Evolutionary conservation across 225 moss, liverwort and hornwort genomes (phyloP).

Genomic region (Pseudisothecium myosuroides): DNA sequence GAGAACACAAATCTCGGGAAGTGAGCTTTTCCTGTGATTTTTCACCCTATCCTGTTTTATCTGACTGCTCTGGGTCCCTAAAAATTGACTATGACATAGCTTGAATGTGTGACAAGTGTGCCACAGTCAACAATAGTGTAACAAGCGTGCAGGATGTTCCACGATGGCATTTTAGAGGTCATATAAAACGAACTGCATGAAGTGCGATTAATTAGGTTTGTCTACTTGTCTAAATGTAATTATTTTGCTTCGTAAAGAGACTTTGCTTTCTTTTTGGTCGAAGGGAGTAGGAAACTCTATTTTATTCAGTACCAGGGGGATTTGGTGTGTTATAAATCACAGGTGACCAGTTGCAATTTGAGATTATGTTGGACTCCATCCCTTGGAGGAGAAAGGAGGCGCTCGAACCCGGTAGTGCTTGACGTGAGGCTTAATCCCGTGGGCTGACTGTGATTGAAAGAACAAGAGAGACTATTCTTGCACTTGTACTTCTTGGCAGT

Average conservation of each 20-base stretch:
- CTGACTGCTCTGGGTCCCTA: not conserved
- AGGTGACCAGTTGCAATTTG: not conserved
- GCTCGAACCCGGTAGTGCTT: not conserved
- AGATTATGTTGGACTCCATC: not conserved
- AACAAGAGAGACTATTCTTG: not conserved
- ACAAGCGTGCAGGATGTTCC: not conserved
- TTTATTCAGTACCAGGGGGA: not conserved
- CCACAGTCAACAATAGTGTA: not conserved
- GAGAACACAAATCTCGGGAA: not conserved
- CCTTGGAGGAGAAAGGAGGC: not conserved
- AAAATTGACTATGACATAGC: not conserved
- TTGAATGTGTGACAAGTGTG: not conserved
- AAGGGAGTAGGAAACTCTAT: not conserved
- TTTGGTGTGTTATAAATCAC: not conserved
- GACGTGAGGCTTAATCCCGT: not conserved
- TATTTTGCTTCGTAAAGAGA: not conserved
- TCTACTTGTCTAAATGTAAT: not conserved
- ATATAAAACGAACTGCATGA: not conserved
- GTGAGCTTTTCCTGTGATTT: not conserved
- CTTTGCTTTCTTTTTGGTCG: not conserved
- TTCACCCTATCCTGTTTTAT: not conserved
- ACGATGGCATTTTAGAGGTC: not conserved
- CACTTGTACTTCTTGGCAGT: not conserved
- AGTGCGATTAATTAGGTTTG: not conserved
- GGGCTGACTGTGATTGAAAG: not conserved